Evolutionary conservation across 2,329 filamentous ascomycete genomes (phyloP), one percentile per base, ranked within the genome.

Genomic region (Fusarium chaquense): DNA sequence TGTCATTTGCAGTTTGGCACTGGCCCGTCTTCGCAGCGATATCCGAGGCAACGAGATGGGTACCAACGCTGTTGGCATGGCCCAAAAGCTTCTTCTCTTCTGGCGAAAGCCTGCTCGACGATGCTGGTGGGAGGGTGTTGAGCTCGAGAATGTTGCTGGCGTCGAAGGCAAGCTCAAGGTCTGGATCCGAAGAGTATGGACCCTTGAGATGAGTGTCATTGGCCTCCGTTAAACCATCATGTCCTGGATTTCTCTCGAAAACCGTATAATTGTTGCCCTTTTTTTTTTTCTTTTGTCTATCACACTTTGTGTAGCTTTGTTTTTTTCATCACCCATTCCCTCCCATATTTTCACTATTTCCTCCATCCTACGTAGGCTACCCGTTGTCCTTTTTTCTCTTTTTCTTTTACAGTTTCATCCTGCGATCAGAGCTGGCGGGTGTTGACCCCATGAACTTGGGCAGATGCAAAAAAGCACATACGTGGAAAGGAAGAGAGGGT

Each of bases 41-140:
- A 94, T 97, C 75, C 90, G 93, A 57, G 93, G 94, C 73, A 91
- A 90, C 75, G 89, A 91, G 63, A 87, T 89, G 82, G 84, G 92
- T 53, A 90, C 87, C 72, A 94, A 90, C 78, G 92, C 93, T 1
- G 93, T 98, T 20, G 95, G 95, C 54, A 99, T 99, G 96, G 96
- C 96, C 15, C 96, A 99, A 81, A 99, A 99, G 83, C 87, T 99
- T 47, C 86, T 99, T 16, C 86, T 99, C 5, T 99, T 99, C 84
- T 99, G 96, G 96, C 89, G 96, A 71, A 99, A 99, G 82, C 96
- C 96, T 18, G 96, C 96, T 16, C 86, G 96, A 65, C 88, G 96
- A 79, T 99, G 96, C 84, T 99, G 96, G 96, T 99, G 96, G 96
- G 96, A 99, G 80, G 96, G 96, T 26, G 92, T 99, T 38, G 94